Conservation (phyloP, 2,329 filamentous ascomycete species). For the Xylariales sp. region DNA sequence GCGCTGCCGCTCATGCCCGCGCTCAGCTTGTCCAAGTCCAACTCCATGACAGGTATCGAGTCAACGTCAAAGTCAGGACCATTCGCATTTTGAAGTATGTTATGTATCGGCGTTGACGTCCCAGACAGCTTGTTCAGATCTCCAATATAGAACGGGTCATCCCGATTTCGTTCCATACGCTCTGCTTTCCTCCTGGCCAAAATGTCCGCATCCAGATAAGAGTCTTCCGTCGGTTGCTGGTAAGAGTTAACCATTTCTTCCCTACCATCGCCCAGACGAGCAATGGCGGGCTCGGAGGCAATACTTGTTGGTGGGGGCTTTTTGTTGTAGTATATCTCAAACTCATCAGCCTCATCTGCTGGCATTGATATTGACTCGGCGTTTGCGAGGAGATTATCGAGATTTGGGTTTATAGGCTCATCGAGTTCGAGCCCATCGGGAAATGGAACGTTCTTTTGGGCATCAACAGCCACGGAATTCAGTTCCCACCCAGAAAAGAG, state of each 20-base stretch:
- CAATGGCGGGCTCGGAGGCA: conserved; percentile 53
- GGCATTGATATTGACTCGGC: conserved; percentile 46
- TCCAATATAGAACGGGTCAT: conserved; percentile 93
- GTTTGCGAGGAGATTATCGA: conserved; percentile 62
- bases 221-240: conserved; percentile 57
- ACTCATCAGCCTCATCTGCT: conserved; percentile 58
- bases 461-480: conserved; percentile 80
- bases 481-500: conserved; percentile 84
- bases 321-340: conserved; percentile 62
- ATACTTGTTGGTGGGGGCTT: conserved; percentile 46
- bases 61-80: conserved; percentile 84
- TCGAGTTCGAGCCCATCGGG: conserved; percentile 75
- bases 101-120: conserved; percentile 73
- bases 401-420: conserved; percentile 72
- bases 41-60: conserved; percentile 90
- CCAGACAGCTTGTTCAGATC: conserved; percentile 49
- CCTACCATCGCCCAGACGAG: conserved; percentile 39
- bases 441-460: conserved; percentile 80
- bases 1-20: conserved; percentile 22
- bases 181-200: conserved; percentile 71
- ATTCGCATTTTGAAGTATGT: conserved; percentile 68
- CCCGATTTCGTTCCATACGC: conserved; percentile 74
- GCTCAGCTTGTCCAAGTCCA: conserved; percentile 64
- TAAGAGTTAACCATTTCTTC: conserved; percentile 51
- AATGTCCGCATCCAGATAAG: conserved; percentile 68